Percentiles rank a stretch among this genome's conserved stretches.
Evolutionary conservation across 768 basidiomycete species (phyloP).

Genomic region (Mycena rebaudengoi): DNA sequence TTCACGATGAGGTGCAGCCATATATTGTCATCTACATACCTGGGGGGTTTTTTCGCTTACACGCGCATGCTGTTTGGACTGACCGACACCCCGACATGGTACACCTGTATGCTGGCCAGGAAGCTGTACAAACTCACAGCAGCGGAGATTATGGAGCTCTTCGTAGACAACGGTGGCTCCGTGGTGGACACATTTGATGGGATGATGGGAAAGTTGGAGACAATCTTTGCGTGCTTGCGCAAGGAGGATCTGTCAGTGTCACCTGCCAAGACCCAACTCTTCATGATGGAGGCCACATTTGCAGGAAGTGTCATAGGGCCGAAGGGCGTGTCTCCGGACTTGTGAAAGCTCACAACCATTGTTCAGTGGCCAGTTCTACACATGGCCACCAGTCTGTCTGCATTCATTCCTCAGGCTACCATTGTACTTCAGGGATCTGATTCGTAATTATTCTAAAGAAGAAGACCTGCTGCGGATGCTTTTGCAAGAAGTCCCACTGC

Average conservation of each 20-base stretch:
- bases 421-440: slow-evolving; percentile 41
- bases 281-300: slow-evolving; percentile 44
- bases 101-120: slow-evolving; percentile 37
- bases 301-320: slow-evolving; percentile 42
- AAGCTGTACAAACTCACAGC: slow-evolving; percentile 43
- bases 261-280: slow-evolving; percentile 42
- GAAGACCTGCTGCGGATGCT: slow-evolving; percentile 41
- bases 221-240: slow-evolving; percentile 36
- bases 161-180: no score
- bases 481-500: slow-evolving; percentile 26
- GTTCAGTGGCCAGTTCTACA: slow-evolving; percentile 42
- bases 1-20: slow-evolving; percentile 29
- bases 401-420: slow-evolving; percentile 43
- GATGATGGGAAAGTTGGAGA: slow-evolving; percentile 30
- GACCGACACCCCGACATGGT: slow-evolving; percentile 46
- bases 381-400: slow-evolving; percentile 36
- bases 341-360: slow-evolving; percentile 45
- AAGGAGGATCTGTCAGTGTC: slow-evolving; percentile 44
- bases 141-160: slow-evolving; percentile 49
- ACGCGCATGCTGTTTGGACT: no score
- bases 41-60: slow-evolving; percentile 47
- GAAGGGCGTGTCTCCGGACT: no score
- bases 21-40: slow-evolving; percentile 45
- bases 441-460: slow-evolving; percentile 40
- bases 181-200: slow-evolving; percentile 41